Evolutionary conservation across 148 eudicot species (phyloP).

Genomic region (Vaccinium corymbosum): DNA sequence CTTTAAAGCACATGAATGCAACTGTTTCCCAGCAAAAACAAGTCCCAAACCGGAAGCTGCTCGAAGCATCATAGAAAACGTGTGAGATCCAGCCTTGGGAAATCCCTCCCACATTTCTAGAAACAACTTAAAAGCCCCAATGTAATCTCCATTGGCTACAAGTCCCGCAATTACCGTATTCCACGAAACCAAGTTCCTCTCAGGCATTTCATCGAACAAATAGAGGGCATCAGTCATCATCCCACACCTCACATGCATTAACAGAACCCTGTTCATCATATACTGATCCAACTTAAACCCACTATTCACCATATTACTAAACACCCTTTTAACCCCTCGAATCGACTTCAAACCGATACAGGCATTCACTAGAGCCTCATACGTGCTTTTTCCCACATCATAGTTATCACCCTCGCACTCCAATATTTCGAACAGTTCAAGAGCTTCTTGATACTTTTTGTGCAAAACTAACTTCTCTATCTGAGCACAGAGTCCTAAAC

Average conservation of each 20-base stretch:
- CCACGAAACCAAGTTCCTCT: slow-evolving; percentile 71
- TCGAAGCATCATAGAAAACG: slow-evolving; percentile 55
- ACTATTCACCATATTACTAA: slow-evolving; percentile 41
- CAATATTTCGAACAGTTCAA: slow-evolving; percentile 75
- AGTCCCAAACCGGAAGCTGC: slow-evolving; percentile 64
- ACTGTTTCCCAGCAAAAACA: slow-evolving; percentile 53
- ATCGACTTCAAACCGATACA: slow-evolving; percentile 67
- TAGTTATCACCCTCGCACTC: slow-evolving; percentile 39
- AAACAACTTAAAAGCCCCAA: slow-evolving; percentile 63
- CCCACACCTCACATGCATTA: slow-evolving; percentile 78
- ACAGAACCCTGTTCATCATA: slow-evolving; percentile 68
- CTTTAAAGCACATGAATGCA: slow-evolving; percentile 67
- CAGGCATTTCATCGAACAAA: slow-evolving; percentile 73
- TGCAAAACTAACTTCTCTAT: slow-evolving; percentile 57
- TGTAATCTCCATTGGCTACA: slow-evolving; percentile 57
- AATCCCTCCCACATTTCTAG: slow-evolving; percentile 52
- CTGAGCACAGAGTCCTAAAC: slow-evolving; percentile 42
- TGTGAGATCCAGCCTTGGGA: slow-evolving; percentile 46
- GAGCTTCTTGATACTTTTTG: slow-evolving; percentile 56
- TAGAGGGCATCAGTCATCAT: slow-evolving; percentile 73
- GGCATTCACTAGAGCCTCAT: slow-evolving; percentile 66
- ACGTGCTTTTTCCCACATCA: slow-evolving; percentile 44
- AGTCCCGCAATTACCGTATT: slow-evolving; percentile 73
- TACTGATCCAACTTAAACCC: slow-evolving; percentile 62
- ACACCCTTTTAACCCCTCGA: slow-evolving; percentile 71